A percentile compares a stretch with the other conserved stretches of the same genome.
phyloP scores from a whole-genome alignment of 805 yeast genomes.

The Debaryomyces castellii region DNA sequence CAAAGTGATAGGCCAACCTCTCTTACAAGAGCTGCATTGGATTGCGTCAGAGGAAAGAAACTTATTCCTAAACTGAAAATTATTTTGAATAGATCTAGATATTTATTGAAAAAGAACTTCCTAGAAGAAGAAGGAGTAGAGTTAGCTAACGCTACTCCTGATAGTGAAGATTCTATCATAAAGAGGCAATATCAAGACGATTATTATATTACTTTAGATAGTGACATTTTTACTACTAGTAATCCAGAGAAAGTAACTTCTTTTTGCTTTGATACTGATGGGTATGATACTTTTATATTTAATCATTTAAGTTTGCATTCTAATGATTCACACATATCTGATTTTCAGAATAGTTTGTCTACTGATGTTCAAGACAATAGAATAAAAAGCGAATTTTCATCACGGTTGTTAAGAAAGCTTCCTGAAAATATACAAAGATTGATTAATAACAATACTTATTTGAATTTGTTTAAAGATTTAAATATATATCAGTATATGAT shows the following conservation, averaged over 20 bases:
- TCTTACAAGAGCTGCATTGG: constrained; percentile 30
- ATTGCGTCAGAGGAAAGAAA: constrained; percentile 24
- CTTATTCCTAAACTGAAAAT: constrained; percentile 29
- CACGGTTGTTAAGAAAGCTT: constrained; percentile 23
- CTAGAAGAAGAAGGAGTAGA: constrained; percentile 11
- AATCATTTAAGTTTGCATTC: constrained; percentile 29
- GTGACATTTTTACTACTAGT: constrained; percentile 33
- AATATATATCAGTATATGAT: constrained; percentile 37
- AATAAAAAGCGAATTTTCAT: constrained; percentile 20
- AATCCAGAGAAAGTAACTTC: constrained; percentile 6
- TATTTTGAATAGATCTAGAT: constrained; percentile 28
- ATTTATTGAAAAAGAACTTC: constrained; percentile 25
- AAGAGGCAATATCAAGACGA: constrained; percentile 27
- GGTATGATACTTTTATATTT: constrained; percentile 32
- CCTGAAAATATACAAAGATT: constrained; percentile 37
- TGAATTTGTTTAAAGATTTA: constrained; percentile 33
- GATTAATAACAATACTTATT: constrained; percentile 25
- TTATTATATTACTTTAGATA: constrained; percentile 32
- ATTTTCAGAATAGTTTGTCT: constrained; percentile 28
- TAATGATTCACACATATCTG: constrained; percentile 39
- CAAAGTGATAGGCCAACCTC: constrained; percentile 11
- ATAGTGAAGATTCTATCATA: constrained; percentile 9
- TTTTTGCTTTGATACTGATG: constrained; percentile 12
- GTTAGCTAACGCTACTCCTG: constrained; percentile 1
- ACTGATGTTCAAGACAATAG: constrained; percentile 27